A percentile compares a stretch with the other conserved stretches of the same genome.
phyloP scores from a whole-genome alignment of 2,329 filamentous ascomycete species.

The Aspergillus aculeatus region DNA sequence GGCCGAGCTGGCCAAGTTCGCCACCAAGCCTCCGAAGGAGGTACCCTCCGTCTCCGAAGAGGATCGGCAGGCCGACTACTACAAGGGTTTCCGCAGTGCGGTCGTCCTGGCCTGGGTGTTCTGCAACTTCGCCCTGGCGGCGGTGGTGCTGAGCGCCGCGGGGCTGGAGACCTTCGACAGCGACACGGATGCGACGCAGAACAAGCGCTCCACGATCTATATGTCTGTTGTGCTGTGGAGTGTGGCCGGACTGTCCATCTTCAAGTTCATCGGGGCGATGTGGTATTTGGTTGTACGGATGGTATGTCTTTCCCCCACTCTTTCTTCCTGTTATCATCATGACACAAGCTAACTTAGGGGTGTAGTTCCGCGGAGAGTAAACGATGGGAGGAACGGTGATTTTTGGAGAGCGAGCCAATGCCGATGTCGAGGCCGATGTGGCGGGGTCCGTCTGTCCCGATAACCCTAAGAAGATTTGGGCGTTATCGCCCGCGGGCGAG shows the following conservation, averaged over 20 bases:
- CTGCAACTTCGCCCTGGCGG: constrained; percentile 84
- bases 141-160: constrained; percentile 80
- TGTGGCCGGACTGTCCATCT: constrained; percentile 77
- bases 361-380: too few relatives aligned
- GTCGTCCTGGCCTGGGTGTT: constrained; percentile 97
- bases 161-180: constrained; percentile 69
- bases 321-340: too few relatives aligned
- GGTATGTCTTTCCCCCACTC: constrained; percentile 56
- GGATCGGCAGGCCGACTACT: constrained; percentile 96
- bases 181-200: constrained; percentile 44
- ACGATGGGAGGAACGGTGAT: not conserved
- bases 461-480: not conserved
- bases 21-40: constrained; percentile 70
- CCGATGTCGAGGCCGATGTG: not conserved
- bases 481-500: not conserved
- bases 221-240: constrained; percentile 85
- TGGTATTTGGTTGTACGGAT: constrained; percentile 91
- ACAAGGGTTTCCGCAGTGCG: constrained; percentile 88
- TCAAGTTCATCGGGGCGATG: constrained; percentile 82
- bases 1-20: constrained; percentile 72
- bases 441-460: not conserved
- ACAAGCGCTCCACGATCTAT: constrained; percentile 71
- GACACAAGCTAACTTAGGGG: too few relatives aligned
- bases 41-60: constrained; percentile 49
- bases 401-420: not conserved